Percentiles rank a stretch among this genome's conserved stretches.
These are phyloP conservation scores for Lactarius sp. DNA, from an alignment of 768 basidiomycete genomes.

Conservation along the genomic window DNA sequence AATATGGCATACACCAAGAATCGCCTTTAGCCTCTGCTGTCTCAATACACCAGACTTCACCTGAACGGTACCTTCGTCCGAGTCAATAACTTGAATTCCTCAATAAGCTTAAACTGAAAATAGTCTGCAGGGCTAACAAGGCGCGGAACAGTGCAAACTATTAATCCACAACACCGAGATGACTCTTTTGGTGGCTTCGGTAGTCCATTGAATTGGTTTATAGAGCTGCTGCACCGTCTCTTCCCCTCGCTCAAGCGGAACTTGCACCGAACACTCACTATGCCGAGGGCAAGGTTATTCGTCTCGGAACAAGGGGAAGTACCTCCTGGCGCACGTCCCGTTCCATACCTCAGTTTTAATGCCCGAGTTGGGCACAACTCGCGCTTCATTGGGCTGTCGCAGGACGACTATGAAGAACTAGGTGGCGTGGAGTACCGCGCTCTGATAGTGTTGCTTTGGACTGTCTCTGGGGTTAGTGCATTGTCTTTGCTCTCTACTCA, in stretches of 20 bases:
- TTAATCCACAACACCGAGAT: conserved; percentile 14
- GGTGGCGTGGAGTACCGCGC: conserved; percentile 91
- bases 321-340: conserved; percentile 28
- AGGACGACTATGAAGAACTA: conserved; percentile 80
- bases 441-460: conserved; percentile 70
- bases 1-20: neutral
- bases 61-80: neutral
- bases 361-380: conserved; percentile 64
- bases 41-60: neutral
- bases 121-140: neutral
- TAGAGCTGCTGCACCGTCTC: conserved; percentile 40
- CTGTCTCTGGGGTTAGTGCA: conserved; percentile 60
- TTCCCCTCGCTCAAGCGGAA: conserved; percentile 56
- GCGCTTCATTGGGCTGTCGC: conserved; percentile 68
- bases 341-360: conserved; percentile 30
- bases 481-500: neutral
- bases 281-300: conserved; percentile 56
- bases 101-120: neutral
- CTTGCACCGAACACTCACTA: conserved; percentile 63
- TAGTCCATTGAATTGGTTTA: conserved; percentile 32
- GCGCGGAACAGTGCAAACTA: conserved; percentile 2
- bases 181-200: conserved; percentile 16
- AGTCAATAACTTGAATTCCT: neutral
- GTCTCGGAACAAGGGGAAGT: conserved; percentile 23
- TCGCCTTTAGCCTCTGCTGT: neutral